Evolutionary conservation across 108 stramenopile species (phyloP).

Genomic region (Epithemia pelagica): DNA sequence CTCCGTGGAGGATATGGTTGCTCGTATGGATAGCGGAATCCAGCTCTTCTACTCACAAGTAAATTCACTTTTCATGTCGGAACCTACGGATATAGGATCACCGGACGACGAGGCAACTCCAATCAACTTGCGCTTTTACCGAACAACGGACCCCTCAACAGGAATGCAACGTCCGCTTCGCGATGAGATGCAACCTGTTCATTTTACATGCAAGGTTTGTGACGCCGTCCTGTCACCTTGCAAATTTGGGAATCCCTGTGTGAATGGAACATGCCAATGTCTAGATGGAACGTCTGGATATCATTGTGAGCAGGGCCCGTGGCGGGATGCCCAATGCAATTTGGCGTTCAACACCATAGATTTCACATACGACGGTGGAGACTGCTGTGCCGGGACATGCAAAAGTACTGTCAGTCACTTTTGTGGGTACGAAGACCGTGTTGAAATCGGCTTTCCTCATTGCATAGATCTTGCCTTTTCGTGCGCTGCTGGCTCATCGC

Average conservation of each 20-base stretch:
- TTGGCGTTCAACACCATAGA: not conserved
- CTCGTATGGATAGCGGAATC: not conserved
- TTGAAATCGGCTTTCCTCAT: not conserved
- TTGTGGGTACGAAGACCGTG: not conserved
- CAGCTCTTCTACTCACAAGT: not conserved
- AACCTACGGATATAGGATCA: not conserved
- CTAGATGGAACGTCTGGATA: not conserved
- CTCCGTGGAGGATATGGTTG: not conserved
- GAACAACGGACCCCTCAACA: not conserved
- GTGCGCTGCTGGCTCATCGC: not conserved
- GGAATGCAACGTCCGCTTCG: not conserved
- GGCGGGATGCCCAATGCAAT: not conserved
- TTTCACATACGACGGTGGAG: not conserved
- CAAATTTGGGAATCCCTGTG: not conserved
- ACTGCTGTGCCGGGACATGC: not conserved
- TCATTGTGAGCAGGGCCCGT: not conserved
- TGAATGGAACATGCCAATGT: conserved; percentile 6
- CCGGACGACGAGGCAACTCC: not conserved
- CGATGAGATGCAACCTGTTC: not conserved
- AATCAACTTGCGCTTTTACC: not conserved
- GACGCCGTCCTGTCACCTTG: conserved; percentile 3
- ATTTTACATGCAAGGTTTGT: not conserved
- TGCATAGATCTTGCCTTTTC: not conserved
- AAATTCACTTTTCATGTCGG: not conserved
- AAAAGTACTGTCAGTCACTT: not conserved